Conservation (phyloP, 2,329 filamentous ascomycete species). For the Colletotrichum somersetense region DNA sequence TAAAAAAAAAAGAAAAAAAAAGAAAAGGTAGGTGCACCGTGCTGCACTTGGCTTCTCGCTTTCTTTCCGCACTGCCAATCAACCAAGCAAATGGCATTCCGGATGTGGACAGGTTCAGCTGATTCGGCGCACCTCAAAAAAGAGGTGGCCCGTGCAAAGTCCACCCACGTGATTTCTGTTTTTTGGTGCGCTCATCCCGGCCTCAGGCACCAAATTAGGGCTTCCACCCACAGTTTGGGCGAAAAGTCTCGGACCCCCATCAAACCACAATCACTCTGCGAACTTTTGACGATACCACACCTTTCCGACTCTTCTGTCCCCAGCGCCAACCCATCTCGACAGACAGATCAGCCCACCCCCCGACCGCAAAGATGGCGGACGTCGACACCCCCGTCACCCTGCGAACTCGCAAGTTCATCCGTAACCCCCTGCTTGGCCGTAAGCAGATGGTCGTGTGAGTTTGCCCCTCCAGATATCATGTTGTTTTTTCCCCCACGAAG, state of each 20-base stretch:
- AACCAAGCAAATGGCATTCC: background rate
- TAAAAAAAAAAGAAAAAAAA: background rate
- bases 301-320: constrained; percentile 40
- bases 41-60: background rate
- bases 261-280: constrained; percentile 32
- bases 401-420: constrained; percentile 99
- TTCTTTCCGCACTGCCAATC: background rate
- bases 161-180: constrained; percentile 17
- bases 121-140: background rate
- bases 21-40: constrained; percentile 6
- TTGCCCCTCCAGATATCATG: constrained; percentile 46
- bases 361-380: constrained; percentile 86
- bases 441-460: constrained; percentile 99
- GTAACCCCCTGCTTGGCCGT: constrained; percentile 97
- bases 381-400: constrained; percentile 81
- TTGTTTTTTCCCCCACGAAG: background rate
- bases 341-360: constrained; percentile 47
- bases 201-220: constrained; percentile 51
- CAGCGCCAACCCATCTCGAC: constrained; percentile 42
- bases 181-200: background rate
- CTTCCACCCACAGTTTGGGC: constrained; percentile 54
- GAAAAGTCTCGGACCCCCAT: constrained; percentile 38
- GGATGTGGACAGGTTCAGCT: constrained; percentile 1
- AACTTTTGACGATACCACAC: constrained; percentile 40
- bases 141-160: background rate